Conservation (phyloP, 139 green algal species). For the Coccomyxa sp. region DNA sequence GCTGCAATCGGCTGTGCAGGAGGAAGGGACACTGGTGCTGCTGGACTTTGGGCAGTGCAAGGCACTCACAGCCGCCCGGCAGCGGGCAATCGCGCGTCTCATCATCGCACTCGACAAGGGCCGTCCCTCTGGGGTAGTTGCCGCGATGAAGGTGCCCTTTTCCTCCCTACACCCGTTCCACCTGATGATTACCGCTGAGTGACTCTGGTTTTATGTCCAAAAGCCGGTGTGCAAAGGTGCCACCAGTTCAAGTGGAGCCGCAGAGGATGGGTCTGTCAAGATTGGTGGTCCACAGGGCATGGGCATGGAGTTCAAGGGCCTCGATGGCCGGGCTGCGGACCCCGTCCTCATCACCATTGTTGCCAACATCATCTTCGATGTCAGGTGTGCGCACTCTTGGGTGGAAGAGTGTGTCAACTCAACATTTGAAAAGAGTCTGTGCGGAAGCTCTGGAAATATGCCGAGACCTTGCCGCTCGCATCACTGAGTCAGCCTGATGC, state of each 20-base stretch:
- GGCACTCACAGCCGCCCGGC: constrained; percentile 1
- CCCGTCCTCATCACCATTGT: neutral
- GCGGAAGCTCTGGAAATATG: too few relatives aligned
- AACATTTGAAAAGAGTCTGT: too few relatives aligned
- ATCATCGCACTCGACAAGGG: constrained; percentile 5
- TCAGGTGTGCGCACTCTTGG: neutral
- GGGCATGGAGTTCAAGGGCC: neutral
- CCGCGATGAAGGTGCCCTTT: neutral
- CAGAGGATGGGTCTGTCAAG: neutral
- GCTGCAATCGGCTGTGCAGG: neutral
- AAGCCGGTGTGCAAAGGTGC: neutral
- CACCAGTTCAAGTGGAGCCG: neutral
- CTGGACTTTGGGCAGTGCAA: constrained; percentile 29
- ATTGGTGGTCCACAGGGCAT: neutral
- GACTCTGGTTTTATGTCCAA: neutral
- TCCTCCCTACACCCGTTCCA: neutral
- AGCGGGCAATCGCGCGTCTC: neutral
- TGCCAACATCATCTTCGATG: constrained; percentile 4
- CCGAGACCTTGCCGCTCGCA: too few relatives aligned
- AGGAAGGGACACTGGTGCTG: constrained; percentile 7
- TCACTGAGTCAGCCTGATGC: too few relatives aligned
- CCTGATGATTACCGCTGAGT: neutral
- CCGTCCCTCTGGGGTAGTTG: neutral
- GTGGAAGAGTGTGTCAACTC: too few relatives aligned
- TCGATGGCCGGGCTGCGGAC: neutral